Evolutionary conservation across 2,329 filamentous ascomycete species (phyloP), one percentile per base, ranked within the genome.

Genomic region (Monascus ruber): DNA sequence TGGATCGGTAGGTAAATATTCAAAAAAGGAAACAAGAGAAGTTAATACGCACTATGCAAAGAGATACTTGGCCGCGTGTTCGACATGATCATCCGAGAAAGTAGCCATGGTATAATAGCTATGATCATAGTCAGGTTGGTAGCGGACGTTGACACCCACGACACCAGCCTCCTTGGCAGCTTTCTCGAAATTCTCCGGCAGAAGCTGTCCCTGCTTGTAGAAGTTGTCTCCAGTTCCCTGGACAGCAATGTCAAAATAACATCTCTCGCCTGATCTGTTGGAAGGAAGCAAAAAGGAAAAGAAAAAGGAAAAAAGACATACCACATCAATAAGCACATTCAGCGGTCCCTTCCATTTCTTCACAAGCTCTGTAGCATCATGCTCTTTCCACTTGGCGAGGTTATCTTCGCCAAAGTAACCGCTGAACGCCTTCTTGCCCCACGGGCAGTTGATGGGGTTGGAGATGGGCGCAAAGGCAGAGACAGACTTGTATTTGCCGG

Each of bases 31-130:
- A 40, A 38, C 37, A 34, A 40, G 11, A 38, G 35, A 42, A 24
- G 34, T 9, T 39, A 33, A 33, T 11, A 64, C 65, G 48, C 67
- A 71, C 67, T 77, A 77, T 56, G 66, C 69, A 52, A 76, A 69
- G 40, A 95, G 68, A 59, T 86, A 81, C 71, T 91, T 94, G 49
- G 88, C 89, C 43, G 87, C 87, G 66, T 93, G 86, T 54, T 85
- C 81, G 50, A 96, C 75, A 64, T 98, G 91, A 52, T 96, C 88
- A 55, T 85, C 81, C 33, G 82, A 77, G 60, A 98, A 98, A 10
- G 79, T 79, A 29, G 88, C 81, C 71, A 98, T 93, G 65, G 94
- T 95, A 66, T 79, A 98, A 69, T 98, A 98, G 46, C 86, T 94
- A 68, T 98, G 91, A 62, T 98, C 91, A 59, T 98, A 96, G 45